These are phyloP conservation scores for Eucalyptus regnans DNA, from an alignment of 345 rosid species.

Conservation along the genomic window DNA sequence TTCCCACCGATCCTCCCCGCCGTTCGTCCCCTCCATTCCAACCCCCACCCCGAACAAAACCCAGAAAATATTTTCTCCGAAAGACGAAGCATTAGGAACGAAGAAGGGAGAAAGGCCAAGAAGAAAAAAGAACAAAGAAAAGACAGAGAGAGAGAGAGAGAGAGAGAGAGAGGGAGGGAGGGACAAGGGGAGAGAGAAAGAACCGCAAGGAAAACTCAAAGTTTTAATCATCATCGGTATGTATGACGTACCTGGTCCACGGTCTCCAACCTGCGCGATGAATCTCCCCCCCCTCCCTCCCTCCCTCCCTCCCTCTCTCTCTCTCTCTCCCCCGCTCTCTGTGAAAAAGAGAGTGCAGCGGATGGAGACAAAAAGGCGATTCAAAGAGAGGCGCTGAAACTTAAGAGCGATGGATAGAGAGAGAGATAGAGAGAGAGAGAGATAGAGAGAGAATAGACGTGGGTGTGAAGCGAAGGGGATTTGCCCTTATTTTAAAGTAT, in stretches of 20 bases:
- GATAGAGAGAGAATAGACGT: background rate
- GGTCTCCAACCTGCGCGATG: background rate
- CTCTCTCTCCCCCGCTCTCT: background rate
- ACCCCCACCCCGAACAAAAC: background rate
- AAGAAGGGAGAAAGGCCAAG: background rate
- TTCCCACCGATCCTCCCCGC: background rate
- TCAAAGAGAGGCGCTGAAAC: background rate
- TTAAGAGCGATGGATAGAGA: background rate
- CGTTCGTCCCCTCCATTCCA: background rate
- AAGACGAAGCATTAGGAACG: background rate
- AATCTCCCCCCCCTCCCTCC: background rate
- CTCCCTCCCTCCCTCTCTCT: background rate
- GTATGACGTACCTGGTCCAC: background rate
- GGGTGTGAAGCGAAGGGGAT: background rate
- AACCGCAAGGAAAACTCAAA: background rate
- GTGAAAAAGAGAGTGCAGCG: background rate
- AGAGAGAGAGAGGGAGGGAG: background rate
- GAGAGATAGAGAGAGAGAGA: background rate
- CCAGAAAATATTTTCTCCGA: background rate
- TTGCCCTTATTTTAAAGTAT: background rate
- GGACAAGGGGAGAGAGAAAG: background rate
- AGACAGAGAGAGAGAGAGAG: background rate
- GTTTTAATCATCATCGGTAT: background rate
- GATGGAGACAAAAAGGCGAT: background rate
- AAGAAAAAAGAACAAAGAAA: background rate